Evolutionary conservation across 495 filamentous ascomycete species (phyloP).

Genomic region (Penicillium riverlandense): DNA sequence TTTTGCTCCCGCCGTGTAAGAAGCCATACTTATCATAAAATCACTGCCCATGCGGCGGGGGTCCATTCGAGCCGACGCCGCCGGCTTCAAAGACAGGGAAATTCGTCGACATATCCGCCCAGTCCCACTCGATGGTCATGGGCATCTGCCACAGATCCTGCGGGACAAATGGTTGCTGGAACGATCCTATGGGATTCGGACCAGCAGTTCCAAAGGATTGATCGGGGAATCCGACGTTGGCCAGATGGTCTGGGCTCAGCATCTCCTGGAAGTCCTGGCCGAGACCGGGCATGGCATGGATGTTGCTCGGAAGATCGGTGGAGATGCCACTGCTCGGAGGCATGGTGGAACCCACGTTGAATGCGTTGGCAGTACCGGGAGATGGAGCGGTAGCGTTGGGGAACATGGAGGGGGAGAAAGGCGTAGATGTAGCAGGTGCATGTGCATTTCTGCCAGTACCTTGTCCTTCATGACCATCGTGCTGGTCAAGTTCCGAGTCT

Average conservation of each 20-base stretch:
- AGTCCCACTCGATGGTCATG: constrained; percentile 97
- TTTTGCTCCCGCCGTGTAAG: no score
- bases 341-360: constrained; percentile 25
- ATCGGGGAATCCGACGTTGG: constrained; percentile 36
- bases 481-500: constrained; percentile 15
- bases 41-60: constrained; percentile 14
- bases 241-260: constrained; percentile 34
- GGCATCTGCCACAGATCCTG: constrained; percentile 95
- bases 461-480: not conserved
- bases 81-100: constrained; percentile 33
- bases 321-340: constrained; percentile 20
- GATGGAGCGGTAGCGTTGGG: constrained; percentile 18
- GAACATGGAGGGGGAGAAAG: constrained; percentile 30
- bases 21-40: constrained; percentile 6
- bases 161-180: constrained; percentile 92
- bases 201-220: constrained; percentile 27
- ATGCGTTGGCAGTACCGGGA: constrained; percentile 20
- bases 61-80: constrained; percentile 13
- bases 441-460: constrained; percentile 13
- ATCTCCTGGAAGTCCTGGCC: constrained; percentile 33
- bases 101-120: constrained; percentile 74
- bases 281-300: constrained; percentile 26
- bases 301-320: constrained; percentile 17
- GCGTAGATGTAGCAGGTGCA: constrained; percentile 17
- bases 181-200: constrained; percentile 40